Evolutionary conservation across 805 yeast genomes (phyloP).

Genomic region (Pichia phayaonensis): DNA sequence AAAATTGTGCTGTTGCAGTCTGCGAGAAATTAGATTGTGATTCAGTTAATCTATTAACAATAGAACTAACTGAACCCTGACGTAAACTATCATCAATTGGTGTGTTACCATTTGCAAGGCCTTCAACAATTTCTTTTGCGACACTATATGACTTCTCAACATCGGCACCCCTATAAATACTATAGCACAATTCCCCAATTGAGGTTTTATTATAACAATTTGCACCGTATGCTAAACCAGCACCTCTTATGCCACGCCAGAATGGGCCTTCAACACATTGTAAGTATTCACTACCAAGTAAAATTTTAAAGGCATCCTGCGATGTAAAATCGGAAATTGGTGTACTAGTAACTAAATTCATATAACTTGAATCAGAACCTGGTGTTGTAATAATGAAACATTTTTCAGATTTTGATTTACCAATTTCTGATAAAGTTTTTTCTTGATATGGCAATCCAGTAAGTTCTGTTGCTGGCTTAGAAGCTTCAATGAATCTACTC

Average conservation of each 20-base stretch:
- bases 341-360: slow-evolving; percentile 51
- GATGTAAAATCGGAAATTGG: slow-evolving; percentile 44
- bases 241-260: slow-evolving; percentile 93
- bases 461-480: neutral
- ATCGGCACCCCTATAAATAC: slow-evolving; percentile 79
- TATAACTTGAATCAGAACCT: slow-evolving; percentile 74
- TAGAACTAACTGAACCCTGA: slow-evolving; percentile 67
- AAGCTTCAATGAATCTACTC: slow-evolving; percentile 30
- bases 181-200: slow-evolving; percentile 57
- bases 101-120: slow-evolving; percentile 45
- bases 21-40: slow-evolving; percentile 54
- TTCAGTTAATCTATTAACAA: slow-evolving; percentile 66
- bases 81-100: slow-evolving; percentile 52
- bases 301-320: slow-evolving; percentile 60
- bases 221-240: slow-evolving; percentile 91
- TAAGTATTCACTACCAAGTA: slow-evolving; percentile 67
- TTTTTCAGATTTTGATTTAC: slow-evolving; percentile 40
- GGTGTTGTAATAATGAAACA: slow-evolving; percentile 69
- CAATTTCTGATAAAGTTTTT: slow-evolving; percentile 48
- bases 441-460: slow-evolving; percentile 44
- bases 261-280: slow-evolving; percentile 93
- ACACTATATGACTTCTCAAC: slow-evolving; percentile 51
- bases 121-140: slow-evolving; percentile 57
- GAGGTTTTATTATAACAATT: slow-evolving; percentile 52
- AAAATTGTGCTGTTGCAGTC: slow-evolving; percentile 60